phyloP scores from a whole-genome alignment of 768 basidiomycete genomes.

The Xanthoconium purpureum region DNA sequence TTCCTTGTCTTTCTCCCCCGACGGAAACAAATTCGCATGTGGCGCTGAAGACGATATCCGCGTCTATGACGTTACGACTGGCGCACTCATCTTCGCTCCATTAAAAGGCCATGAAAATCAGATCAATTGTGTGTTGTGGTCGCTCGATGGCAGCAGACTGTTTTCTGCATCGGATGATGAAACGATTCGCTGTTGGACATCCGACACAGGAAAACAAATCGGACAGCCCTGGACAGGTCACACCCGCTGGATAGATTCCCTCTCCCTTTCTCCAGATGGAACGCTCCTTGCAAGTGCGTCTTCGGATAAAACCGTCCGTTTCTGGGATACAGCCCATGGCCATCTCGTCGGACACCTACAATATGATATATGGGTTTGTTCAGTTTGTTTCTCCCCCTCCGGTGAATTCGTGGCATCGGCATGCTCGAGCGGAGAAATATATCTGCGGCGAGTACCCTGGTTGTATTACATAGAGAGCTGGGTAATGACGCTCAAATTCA shows the following conservation, averaged over 20 bases:
- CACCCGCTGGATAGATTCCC: not conserved
- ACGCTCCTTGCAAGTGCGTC: not conserved
- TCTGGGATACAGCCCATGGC: not conserved
- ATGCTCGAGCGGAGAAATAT: not conserved
- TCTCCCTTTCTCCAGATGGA: too few species aligned
- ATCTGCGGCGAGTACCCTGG: not conserved
- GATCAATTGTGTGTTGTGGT: not conserved
- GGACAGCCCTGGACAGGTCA: not conserved
- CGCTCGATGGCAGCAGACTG: conserved; percentile 2
- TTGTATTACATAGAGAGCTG: not conserved
- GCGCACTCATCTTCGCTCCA: not conserved
- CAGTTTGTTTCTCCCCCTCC: conserved; percentile 6
- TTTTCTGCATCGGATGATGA: not conserved
- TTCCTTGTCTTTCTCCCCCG: not conserved
- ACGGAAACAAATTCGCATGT: not conserved
- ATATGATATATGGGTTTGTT: not conserved
- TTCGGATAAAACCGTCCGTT: not conserved
- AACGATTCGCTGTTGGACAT: conserved; percentile 12
- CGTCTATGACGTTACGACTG: not conserved
- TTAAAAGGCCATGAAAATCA: not conserved
- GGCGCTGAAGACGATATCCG: not conserved
- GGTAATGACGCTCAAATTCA: not conserved
- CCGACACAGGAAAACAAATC: not conserved
- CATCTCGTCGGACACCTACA: not conserved
- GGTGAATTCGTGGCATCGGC: not conserved